Evolutionary conservation across 495 filamentous ascomycete genomes (phyloP).

Genomic region (Penicillium pancosmium): DNA sequence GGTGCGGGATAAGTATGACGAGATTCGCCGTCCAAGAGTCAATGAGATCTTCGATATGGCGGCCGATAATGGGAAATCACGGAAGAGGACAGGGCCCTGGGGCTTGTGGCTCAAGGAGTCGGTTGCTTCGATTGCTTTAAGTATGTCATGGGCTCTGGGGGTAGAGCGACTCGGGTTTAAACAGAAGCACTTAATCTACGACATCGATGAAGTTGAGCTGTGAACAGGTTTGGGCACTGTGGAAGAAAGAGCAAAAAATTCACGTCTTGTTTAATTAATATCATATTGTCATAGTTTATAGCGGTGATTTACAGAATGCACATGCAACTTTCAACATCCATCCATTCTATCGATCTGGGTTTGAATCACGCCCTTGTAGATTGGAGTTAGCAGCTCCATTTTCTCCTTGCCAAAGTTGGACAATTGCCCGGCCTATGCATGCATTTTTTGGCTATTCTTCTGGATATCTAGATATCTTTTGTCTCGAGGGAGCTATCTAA

Average conservation of each 20-base stretch:
- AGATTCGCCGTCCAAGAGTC: slow-evolving; percentile 35
- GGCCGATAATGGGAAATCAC: slow-evolving; percentile 21
- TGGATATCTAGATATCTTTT: no score
- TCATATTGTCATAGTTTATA: no score
- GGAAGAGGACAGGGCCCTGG: slow-evolving; percentile 26
- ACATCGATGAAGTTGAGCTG: slow-evolving; percentile 31
- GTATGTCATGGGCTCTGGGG: slow-evolving; percentile 20
- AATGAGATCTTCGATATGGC: slow-evolving; percentile 27
- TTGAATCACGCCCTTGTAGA: no score
- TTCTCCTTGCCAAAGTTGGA: no score
- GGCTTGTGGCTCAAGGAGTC: slow-evolving; percentile 34
- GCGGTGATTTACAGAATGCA: no score
- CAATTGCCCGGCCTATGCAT: no score
- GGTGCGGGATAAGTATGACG: slow-evolving; percentile 27
- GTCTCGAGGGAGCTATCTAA: no score
- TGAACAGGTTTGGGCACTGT: not conserved
- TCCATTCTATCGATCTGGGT: no score
- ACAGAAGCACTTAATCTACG: slow-evolving; percentile 33
- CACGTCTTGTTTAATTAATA: not conserved
- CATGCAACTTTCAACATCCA: no score
- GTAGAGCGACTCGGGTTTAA: slow-evolving; percentile 26
- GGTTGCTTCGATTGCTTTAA: slow-evolving; percentile 15
- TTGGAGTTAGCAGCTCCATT: no score
- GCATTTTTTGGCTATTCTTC: no score
- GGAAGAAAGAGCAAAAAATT: no score